Percentiles rank a stretch among this genome's conserved stretches.
phyloP scores from a whole-genome alignment of 1,139 yeast genomes.

The Wickerhamomyces sp. region DNA sequence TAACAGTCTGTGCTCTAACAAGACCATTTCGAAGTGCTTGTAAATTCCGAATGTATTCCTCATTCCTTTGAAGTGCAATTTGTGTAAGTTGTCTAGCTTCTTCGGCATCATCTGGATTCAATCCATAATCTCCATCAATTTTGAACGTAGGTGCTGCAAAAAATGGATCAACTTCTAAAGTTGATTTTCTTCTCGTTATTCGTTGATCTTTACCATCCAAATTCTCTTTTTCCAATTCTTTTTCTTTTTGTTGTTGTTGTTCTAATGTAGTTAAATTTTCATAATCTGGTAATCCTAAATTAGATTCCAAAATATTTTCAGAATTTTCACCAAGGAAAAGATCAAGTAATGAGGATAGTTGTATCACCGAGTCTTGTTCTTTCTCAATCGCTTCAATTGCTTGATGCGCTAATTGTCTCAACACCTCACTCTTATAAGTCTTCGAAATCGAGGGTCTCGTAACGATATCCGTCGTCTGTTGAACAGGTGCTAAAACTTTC shows the following conservation, averaged over 20 bases:
- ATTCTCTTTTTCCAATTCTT: constrained; percentile 5
- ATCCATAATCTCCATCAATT: constrained; percentile 40
- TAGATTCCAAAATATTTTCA: constrained; percentile 54
- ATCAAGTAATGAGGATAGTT: constrained; percentile 65
- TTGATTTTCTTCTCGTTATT: constrained; percentile 30
- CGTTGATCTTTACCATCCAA: too few relatives aligned
- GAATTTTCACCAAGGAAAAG: constrained; percentile 87
- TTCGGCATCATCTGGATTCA: constrained; percentile 50
- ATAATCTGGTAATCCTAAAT: constrained; percentile 61
- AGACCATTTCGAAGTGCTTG: constrained; percentile 66
- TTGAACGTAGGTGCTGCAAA: constrained; percentile 54
- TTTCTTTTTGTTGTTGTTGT: constrained; percentile 14
- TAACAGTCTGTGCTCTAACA: constrained; percentile 71
- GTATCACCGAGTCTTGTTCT: constrained; percentile 72
- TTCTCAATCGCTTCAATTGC: constrained; percentile 72
- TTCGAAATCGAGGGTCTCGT: constrained; percentile 64
- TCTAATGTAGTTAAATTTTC: constrained; percentile 41
- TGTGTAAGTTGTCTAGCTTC: constrained; percentile 63
- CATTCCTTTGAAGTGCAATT: constrained; percentile 78
- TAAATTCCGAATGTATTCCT: constrained; percentile 81
- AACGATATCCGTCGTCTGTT: constrained; percentile 75
- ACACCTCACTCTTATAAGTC: constrained; percentile 51
- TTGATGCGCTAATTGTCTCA: constrained; percentile 57
- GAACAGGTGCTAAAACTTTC: constrained; percentile 68
- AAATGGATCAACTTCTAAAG: constrained; percentile 49